Conservation (phyloP, 768 basidiomycete genomes). For the Gloeopeniophorella convolvens region DNA sequence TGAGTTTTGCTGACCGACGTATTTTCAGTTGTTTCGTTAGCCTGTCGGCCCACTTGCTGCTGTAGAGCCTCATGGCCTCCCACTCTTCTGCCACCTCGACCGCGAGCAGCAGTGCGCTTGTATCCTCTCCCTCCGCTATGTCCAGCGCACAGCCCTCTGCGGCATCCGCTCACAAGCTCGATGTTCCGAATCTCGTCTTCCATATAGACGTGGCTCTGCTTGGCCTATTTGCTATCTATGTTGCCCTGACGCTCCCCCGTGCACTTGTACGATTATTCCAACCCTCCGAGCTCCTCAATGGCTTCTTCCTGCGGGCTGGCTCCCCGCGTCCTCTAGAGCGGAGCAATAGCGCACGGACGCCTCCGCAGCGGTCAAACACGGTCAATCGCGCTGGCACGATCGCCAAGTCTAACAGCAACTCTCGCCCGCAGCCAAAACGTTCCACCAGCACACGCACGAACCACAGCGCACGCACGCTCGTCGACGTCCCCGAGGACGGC, state of each 20-base stretch:
- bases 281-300: slow-evolving; percentile 15
- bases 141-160: neutral
- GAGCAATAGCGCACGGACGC: slow-evolving; percentile 17
- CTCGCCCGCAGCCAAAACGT: neutral
- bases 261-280: slow-evolving; percentile 15
- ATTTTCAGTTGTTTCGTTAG: too few species aligned
- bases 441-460: neutral
- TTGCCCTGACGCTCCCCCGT: slow-evolving; percentile 16
- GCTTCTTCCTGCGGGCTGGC: slow-evolving; percentile 15
- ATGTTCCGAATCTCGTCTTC: slow-evolving; percentile 7
- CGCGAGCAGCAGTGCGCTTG: too few species aligned
- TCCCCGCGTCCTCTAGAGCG: neutral
- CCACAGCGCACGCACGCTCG: slow-evolving; percentile 1
- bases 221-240: slow-evolving; percentile 13
- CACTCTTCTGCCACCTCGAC: too few species aligned
- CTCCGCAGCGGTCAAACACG: slow-evolving; percentile 10
- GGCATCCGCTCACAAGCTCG: neutral
- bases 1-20: too few species aligned
- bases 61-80: too few species aligned
- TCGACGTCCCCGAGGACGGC: neutral
- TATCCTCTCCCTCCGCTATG: neutral
- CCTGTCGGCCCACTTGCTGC: too few species aligned
- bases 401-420: neutral
- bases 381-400: slow-evolving; percentile 10
- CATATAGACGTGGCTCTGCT: slow-evolving; percentile 14